Evolutionary conservation across 78 protist species (phyloP), one percentile per base, ranked within the genome.

Genomic region (Tieghemostelium lacteum): DNA sequence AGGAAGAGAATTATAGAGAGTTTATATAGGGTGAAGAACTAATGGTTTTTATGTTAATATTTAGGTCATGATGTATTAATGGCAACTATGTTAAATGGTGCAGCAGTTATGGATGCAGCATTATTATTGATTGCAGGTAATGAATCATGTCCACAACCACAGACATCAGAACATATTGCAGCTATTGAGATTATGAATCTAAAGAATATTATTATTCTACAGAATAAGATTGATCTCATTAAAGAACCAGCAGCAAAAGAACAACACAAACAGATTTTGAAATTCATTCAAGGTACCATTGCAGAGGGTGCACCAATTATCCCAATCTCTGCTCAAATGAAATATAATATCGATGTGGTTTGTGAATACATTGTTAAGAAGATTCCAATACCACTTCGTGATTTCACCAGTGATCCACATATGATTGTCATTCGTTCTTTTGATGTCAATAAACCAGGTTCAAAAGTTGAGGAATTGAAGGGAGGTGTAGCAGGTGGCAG

Each of bases 61-160:
- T 34, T 7, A 57, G 98, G 99, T 39, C 99, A 99, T 96, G 99
- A 99, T 71, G 97, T 99, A 39, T 98, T 99, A 63, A 99, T 99
- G 99, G 99, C 99, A 34, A 99, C 99, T 65, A 99, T 99, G 99
- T 97, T 99, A 49, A 98, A 97, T 98, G 99, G 99, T 26, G 99
- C 99, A 3, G 99, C 99, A 31, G 99, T 99, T 49, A 99, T 99
- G 99, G 99, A 99, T 87, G 99, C 99, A 0, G 99, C 99, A 6
- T 83, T 99, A 39, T 93, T 99, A 42, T 96, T 99, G 29, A 95
- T 99, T 39, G 99, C 99, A 3, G 99, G 99, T 40, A 98, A 98
- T 66, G 99, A 97, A 85, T 65, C 87, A 60, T 99, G 99, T 93
- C 99, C 99, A 55, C 99, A 99, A 95, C 99, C 99, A 31, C 99